A percentile compares a stretch with the other conserved stretches of the same genome.
Conservation (phyloP, 495 filamentous ascomycete species). For the Aspergillus saccharolyticus region DNA sequence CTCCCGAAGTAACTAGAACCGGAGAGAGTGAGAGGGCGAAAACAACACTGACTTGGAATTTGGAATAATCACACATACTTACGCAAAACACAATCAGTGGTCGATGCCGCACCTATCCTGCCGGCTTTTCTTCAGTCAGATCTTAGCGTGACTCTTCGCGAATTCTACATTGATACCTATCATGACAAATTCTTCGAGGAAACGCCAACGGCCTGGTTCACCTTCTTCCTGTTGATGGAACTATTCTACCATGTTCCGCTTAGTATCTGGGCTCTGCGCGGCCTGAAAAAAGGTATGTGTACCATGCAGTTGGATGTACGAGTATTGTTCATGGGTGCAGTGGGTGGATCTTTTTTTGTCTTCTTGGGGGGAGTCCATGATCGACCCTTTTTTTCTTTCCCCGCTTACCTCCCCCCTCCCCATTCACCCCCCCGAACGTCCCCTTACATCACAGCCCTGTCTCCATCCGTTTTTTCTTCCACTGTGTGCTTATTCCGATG, state of each 20-base stretch:
- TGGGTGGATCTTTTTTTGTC: neutral
- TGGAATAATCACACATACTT: no score
- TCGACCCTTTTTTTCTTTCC: no score
- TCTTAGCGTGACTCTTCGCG: slow-evolving; percentile 47
- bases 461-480: neutral
- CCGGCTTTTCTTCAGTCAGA: slow-evolving; percentile 49
- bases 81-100: slow-evolving; percentile 34
- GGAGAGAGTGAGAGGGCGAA: no score
- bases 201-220: slow-evolving; percentile 63
- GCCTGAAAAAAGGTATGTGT: slow-evolving; percentile 45
- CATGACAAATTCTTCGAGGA: slow-evolving; percentile 71
- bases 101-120: slow-evolving; percentile 64
- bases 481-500: neutral
- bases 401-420: no score
- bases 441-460: neutral
- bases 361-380: neutral
- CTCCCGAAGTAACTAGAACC: no score
- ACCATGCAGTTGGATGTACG: no score
- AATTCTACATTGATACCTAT: slow-evolving; percentile 62
- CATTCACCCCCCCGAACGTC: neutral
- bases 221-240: slow-evolving; percentile 64
- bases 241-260: slow-evolving; percentile 62
- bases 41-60: no score
- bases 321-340: no score
- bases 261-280: slow-evolving; percentile 59